phyloP scores from a whole-genome alignment of 2,329 filamentous ascomycete species.

The Escovopsis sp. region DNA sequence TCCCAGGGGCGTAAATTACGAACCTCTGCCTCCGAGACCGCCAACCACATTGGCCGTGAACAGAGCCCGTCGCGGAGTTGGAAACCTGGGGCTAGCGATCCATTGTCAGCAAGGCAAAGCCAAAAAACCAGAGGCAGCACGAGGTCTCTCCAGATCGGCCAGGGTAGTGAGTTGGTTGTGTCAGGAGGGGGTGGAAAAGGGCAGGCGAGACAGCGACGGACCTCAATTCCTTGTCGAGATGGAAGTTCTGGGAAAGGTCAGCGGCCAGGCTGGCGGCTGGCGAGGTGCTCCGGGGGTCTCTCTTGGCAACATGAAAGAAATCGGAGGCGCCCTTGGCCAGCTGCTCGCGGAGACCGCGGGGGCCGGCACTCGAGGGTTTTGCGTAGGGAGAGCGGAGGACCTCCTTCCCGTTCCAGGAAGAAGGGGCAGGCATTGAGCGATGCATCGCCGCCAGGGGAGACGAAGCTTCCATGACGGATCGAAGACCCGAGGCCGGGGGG shows the following conservation, averaged over 20 bases:
- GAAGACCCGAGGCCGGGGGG: background rate
- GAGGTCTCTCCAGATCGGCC: too few relatives aligned
- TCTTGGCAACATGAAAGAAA: slow-evolving; percentile 71
- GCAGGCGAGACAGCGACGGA: slow-evolving; percentile 27
- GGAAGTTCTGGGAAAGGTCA: slow-evolving; percentile 93
- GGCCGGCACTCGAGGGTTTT: slow-evolving; percentile 38
- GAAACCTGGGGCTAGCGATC: slow-evolving; percentile 23
- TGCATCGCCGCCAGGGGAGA: slow-evolving; percentile 91
- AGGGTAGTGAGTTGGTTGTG: background rate
- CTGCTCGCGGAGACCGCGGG: slow-evolving; percentile 70
- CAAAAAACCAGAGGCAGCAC: background rate
- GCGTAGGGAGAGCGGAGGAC: slow-evolving; percentile 38
- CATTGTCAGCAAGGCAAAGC: background rate
- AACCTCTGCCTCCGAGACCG: slow-evolving; percentile 20
- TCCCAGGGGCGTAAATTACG: slow-evolving; percentile 9
- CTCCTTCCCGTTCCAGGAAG: slow-evolving; percentile 41
- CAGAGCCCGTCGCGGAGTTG: slow-evolving; percentile 26
- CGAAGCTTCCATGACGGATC: slow-evolving; percentile 65
- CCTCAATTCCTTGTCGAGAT: slow-evolving; percentile 75
- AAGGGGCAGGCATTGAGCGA: slow-evolving; percentile 44
- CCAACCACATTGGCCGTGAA: slow-evolving; percentile 26
- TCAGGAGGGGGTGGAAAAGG: background rate
- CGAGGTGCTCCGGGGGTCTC: slow-evolving; percentile 49
- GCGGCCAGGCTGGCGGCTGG: slow-evolving; percentile 82
- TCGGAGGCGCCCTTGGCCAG: slow-evolving; percentile 46